Percentiles rank a stretch among this genome's conserved stretches.
Evolutionary conservation across 495 filamentous ascomycete genomes (phyloP).

Genomic region (Neurospora sp.): DNA sequence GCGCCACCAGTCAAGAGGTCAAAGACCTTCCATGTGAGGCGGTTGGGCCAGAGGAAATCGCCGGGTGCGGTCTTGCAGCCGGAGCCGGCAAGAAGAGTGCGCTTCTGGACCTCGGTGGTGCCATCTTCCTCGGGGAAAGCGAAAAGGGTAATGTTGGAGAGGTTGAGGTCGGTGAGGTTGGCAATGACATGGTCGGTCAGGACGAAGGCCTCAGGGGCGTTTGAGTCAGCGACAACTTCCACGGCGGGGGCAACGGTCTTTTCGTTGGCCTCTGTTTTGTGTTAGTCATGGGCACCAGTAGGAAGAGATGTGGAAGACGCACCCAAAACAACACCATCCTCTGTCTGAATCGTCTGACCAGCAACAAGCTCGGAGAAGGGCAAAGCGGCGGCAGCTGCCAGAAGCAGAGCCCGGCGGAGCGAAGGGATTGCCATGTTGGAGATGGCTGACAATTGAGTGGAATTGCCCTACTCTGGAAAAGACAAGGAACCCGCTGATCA

Average conservation of each 20-base stretch:
- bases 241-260: conserved; percentile 9
- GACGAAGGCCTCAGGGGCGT: background rate
- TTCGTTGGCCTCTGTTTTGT: conserved; percentile 3
- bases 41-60: conserved; percentile 35
- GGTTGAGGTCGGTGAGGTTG: conserved; percentile 9
- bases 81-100: background rate
- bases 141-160: conserved; percentile 9
- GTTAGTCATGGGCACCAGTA: background rate
- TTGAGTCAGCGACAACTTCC: background rate
- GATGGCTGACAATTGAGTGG: background rate
- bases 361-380: background rate
- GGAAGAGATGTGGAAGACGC: background rate
- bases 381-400: background rate
- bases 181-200: conserved; percentile 10
- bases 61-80: conserved; percentile 43
- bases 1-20: conserved; percentile 26
- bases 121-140: background rate
- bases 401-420: background rate
- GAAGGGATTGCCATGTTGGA: background rate
- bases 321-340: background rate
- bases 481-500: background rate
- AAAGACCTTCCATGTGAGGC: conserved; percentile 33
- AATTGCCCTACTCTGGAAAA: background rate
- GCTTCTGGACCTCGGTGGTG: background rate
- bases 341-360: background rate